phyloP scores from a whole-genome alignment of 2,329 filamentous ascomycete genomes.

The Cytospora schulzeri region DNA sequence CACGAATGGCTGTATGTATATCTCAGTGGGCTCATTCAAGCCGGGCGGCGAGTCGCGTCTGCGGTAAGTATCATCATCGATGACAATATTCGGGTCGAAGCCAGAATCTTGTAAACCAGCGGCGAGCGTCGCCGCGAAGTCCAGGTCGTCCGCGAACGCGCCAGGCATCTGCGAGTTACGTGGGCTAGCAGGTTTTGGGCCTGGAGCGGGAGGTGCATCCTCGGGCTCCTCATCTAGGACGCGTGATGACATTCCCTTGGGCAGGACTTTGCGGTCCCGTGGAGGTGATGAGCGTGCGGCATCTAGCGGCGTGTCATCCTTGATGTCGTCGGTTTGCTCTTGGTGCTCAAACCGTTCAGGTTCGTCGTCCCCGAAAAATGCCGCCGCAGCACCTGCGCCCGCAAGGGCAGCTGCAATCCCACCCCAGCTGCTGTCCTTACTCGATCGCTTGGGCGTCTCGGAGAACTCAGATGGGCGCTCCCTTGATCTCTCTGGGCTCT shows the following conservation, averaged over 20 bases:
- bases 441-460: slow-evolving; percentile 33
- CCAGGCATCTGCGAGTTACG: slow-evolving; percentile 60
- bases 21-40: slow-evolving; percentile 48
- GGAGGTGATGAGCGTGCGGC: slow-evolving; percentile 23
- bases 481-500: slow-evolving; percentile 54
- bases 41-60: slow-evolving; percentile 65
- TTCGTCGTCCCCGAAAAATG: slow-evolving; percentile 25
- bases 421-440: slow-evolving; percentile 50
- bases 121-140: slow-evolving; percentile 70
- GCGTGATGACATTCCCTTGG: slow-evolving; percentile 21
- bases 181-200: slow-evolving; percentile 58
- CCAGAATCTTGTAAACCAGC: slow-evolving; percentile 70
- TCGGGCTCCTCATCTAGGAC: slow-evolving; percentile 26
- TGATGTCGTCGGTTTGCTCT: slow-evolving; percentile 27
- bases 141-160: slow-evolving; percentile 66
- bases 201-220: slow-evolving; percentile 42
- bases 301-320: slow-evolving; percentile 19
- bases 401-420: slow-evolving; percentile 54
- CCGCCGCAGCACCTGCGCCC: slow-evolving; percentile 39
- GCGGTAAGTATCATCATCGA: slow-evolving; percentile 65
- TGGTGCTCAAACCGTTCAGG: slow-evolving; percentile 4
- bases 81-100: slow-evolving; percentile 71
- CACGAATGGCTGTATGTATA: slow-evolving; percentile 52
- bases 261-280: slow-evolving; percentile 22
- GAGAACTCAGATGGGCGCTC: slow-evolving; percentile 37